These are phyloP conservation scores for Penicillium silybi DNA, from an alignment of 495 filamentous ascomycete genomes.

Conservation along the genomic window DNA sequence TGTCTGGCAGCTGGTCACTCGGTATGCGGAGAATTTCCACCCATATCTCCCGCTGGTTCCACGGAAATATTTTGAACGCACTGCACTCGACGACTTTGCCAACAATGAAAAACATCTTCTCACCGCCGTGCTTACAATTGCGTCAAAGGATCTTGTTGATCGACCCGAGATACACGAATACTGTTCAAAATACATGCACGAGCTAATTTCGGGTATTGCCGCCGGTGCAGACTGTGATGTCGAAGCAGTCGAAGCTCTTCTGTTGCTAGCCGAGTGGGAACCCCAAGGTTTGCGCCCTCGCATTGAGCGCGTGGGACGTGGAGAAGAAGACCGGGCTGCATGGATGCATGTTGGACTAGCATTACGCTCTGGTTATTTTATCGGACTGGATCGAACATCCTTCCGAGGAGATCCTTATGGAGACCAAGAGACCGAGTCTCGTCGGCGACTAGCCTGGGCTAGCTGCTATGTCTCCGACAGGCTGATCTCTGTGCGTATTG, in stretches of 20 bases:
- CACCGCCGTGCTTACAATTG: conserved; percentile 59
- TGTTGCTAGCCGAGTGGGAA: conserved; percentile 62
- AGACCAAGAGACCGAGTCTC: conserved; percentile 48
- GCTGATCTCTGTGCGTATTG: conserved; percentile 59
- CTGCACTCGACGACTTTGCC: conserved; percentile 46
- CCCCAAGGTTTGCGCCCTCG: conserved; percentile 52
- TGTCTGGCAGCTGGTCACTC: conserved; percentile 48
- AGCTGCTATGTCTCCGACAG: conserved; percentile 64
- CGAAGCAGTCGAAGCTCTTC: conserved; percentile 60
- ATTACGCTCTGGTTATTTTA: conserved; percentile 60
- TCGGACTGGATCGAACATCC: conserved; percentile 55
- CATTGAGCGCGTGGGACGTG: conserved; percentile 54
- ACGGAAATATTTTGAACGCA: conserved; percentile 48
- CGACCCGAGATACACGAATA: conserved; percentile 54
- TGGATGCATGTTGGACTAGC: conserved; percentile 69
- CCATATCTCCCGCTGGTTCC: conserved; percentile 61
- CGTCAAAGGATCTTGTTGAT: conserved; percentile 57
- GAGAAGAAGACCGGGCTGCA: conserved; percentile 61
- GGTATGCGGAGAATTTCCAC: conserved; percentile 56
- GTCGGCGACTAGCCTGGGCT: conserved; percentile 59
- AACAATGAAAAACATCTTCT: conserved; percentile 55
- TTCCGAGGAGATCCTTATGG: conserved; percentile 46
- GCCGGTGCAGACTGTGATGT: conserved; percentile 58
- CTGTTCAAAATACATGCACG: conserved; percentile 62
- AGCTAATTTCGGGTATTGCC: conserved; percentile 55